These are phyloP conservation scores for Coemansia sp. DNA, from an alignment of 192 early-diverging fungal species.

Conservation along the genomic window DNA sequence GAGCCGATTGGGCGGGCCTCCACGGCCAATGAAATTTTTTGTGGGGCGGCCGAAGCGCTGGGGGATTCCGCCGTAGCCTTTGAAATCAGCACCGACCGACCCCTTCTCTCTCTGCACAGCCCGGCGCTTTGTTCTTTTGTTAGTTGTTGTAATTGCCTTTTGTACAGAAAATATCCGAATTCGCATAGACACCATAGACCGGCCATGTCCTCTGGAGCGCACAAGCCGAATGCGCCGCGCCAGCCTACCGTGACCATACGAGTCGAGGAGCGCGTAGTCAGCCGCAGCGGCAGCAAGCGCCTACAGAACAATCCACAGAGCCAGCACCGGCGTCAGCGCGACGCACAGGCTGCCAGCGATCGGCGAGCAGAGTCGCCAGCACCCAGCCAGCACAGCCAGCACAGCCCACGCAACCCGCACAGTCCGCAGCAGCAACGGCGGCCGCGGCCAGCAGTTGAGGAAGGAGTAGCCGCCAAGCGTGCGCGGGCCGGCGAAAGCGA, in stretches of 20 bases:
- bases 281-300: background rate
- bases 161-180: too few species aligned
- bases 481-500: background rate
- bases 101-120: too few species aligned
- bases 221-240: background rate
- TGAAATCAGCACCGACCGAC: too few species aligned
- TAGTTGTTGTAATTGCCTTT: too few species aligned
- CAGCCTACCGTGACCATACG: slow-evolving; percentile 33
- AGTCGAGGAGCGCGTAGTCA: slow-evolving; percentile 29
- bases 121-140: too few species aligned
- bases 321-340: background rate
- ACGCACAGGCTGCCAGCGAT: background rate
- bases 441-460: background rate
- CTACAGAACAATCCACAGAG: background rate
- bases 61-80: too few species aligned
- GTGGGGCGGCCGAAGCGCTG: too few species aligned
- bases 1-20: too few species aligned
- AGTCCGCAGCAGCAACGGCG: slow-evolving; percentile 1
- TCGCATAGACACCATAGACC: too few species aligned
- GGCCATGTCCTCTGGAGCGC: background rate
- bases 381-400: too few species aligned
- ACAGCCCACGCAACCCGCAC: background rate
- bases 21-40: too few species aligned
- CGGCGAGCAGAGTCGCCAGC: background rate
- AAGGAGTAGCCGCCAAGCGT: background rate